phyloP scores from a whole-genome alignment of 371 early-diverging fungal species.

The Actinomortierella wolfii region DNA sequence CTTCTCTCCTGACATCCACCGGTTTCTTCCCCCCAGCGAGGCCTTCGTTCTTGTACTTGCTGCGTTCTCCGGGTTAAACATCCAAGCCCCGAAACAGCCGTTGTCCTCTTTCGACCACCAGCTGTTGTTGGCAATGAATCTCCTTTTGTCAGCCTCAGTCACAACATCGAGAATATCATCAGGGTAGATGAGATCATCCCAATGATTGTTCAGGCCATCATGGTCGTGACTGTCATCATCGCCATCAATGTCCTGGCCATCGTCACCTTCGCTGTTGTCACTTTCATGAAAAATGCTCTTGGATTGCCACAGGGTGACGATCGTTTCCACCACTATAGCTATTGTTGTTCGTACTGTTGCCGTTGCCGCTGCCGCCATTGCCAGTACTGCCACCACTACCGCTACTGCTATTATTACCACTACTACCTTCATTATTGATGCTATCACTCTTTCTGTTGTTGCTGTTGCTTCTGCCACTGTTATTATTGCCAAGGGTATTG shows the following conservation, averaged over 20 bases:
- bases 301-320: neutral
- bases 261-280: neutral
- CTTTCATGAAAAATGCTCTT: neutral
- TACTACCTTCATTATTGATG: neutral
- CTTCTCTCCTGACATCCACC: conserved; percentile 1
- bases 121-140: neutral
- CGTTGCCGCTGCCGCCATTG: neutral
- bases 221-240: neutral
- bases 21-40: neutral
- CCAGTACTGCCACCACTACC: neutral
- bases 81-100: neutral
- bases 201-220: neutral
- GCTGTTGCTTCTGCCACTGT: neutral
- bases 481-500: neutral
- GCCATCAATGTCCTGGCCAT: neutral
- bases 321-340: neutral
- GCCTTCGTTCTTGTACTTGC: neutral
- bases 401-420: neutral
- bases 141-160: neutral
- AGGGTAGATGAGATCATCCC: neutral
- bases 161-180: conserved; percentile 1
- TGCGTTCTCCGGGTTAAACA: neutral
- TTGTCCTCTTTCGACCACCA: conserved; percentile 1
- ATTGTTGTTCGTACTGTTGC: too few species aligned
- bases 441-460: neutral